These are phyloP conservation scores for Tetradesmus lagerheimii DNA, from an alignment of 139 green algal species.

Conservation along the genomic window DNA sequence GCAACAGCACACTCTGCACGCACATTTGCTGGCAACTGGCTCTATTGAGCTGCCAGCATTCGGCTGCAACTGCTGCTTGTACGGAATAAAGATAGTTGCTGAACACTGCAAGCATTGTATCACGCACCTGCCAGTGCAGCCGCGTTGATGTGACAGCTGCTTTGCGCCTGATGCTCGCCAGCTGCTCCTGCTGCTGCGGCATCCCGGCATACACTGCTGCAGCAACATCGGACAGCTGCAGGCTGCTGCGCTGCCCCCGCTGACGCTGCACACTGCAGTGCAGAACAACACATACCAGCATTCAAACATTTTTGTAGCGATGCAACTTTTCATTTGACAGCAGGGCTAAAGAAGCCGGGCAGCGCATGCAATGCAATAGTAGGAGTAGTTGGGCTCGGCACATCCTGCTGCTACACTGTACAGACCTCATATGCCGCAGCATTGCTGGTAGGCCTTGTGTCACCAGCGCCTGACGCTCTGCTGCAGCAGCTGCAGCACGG, in stretches of 20 bases:
- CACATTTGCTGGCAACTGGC: no score
- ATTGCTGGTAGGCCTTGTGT: constrained; percentile 17
- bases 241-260: not conserved
- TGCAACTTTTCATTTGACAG: no score
- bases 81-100: no score
- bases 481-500: not conserved
- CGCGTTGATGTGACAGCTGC: constrained; percentile 45
- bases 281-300: not conserved
- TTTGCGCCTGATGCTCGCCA: not conserved
- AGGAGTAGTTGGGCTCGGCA: not conserved
- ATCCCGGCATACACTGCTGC: constrained; percentile 15
- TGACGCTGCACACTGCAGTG: constrained; percentile 13
- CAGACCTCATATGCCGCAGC: constrained; percentile 15
- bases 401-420: not conserved
- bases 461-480: not conserved
- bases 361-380: not conserved
- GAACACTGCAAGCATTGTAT: no score
- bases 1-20: no score
- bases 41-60: no score
- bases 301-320: not conserved
- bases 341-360: not conserved
- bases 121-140: constrained; percentile 46
- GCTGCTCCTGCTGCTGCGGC: constrained; percentile 40
- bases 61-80: no score
- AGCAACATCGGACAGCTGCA: constrained; percentile 30